A percentile compares a stretch with the other conserved stretches of the same genome.
These are phyloP conservation scores for Leishmania tropica DNA, from an alignment of 208 protist genomes.

Conservation along the genomic window DNA sequence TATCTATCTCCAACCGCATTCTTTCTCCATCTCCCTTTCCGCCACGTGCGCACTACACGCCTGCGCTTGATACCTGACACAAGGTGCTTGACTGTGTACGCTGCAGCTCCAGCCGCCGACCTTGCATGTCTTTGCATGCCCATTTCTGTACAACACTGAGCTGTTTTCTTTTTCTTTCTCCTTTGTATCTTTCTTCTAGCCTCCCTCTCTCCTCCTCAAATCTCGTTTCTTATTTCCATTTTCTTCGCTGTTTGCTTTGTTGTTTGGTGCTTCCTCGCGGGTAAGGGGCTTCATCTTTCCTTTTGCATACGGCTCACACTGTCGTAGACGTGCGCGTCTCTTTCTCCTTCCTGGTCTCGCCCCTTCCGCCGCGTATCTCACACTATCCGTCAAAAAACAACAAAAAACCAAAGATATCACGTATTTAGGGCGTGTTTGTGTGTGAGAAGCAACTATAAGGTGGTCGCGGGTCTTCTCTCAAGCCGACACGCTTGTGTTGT, in stretches of 20 bases:
- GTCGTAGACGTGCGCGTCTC: not conserved
- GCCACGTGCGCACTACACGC: not conserved
- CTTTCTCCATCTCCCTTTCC: slow-evolving; percentile 8
- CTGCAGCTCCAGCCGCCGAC: not conserved
- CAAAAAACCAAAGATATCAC: not conserved
- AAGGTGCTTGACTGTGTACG: not conserved
- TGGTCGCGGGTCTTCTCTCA: not conserved
- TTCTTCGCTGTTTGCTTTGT: not conserved
- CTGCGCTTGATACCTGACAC: slow-evolving; percentile 1
- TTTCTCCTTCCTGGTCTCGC: not conserved
- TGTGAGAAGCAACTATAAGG: not conserved
- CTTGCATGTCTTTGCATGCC: not conserved
- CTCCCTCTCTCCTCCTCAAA: too few species aligned
- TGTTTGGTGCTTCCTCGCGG: not conserved
- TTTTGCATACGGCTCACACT: not conserved
- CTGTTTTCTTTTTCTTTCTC: not conserved
- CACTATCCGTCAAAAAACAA: not conserved
- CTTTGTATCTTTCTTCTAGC: slow-evolving; percentile 1
- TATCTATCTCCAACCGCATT: not conserved
- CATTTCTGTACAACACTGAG: not conserved
- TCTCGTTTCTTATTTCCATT: not conserved
- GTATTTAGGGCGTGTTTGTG: not conserved
- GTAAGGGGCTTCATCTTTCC: not conserved
- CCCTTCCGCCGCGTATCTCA: not conserved
- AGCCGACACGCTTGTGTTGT: not conserved